Base-by-base conservation (phyloP, 1,139 yeast genomes). In the Sugiyamaella xylanicola region DNA sequence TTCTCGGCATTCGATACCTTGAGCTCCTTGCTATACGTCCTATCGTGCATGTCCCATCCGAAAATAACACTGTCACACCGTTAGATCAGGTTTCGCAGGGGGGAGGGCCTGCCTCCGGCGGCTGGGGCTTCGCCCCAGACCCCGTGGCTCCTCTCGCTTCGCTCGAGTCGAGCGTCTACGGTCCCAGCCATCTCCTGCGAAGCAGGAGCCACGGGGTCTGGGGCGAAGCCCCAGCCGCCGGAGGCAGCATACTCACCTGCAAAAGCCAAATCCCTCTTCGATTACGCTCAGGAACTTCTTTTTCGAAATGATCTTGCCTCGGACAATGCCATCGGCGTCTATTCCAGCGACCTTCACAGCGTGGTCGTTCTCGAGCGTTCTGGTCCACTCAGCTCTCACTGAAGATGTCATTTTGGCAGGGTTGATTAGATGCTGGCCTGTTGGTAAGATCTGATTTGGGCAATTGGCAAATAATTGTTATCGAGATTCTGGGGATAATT, bases 11-110 rank as follows among this genome's bases (percentile, higher is more conserved):
- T 68, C 11, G 72, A 66, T n/a, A 72, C 62, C 27, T 59, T 46
- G 27, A 67, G 60, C 16, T 68, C 71, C 17, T 56, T 56, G 20
- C 63, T 56, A 54, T 72, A 72, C 19, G 68, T 65, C 49, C 58
- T 60, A 57, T 72, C 75, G 56, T 69, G 73, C 69, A 68, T 66
- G 54, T 72, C 75, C 75, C 75, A 72, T 35, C 74, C 75, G 52
- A 71, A 72, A 25, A 71, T 63, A 27, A 72, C 75, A 19, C 67
- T 57, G 29, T 25, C 29, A n/a, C 9, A 25, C 29, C 9, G 29
- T 25, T 25, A 25, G 29, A 5, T 25, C 29, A 25, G 5, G 29
- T 25, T n/a, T 16, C 40, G 13, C 40, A n/a, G 17, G 19, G 5
- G n/a, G 29, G 29, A 25, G 29, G 29, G 5, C 8, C 29, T 25